Evolutionary conservation across 2,329 filamentous ascomycete genomes (phyloP), one percentile per base, ranked within the genome.

Genomic region (Fusarium dlaminii): DNA sequence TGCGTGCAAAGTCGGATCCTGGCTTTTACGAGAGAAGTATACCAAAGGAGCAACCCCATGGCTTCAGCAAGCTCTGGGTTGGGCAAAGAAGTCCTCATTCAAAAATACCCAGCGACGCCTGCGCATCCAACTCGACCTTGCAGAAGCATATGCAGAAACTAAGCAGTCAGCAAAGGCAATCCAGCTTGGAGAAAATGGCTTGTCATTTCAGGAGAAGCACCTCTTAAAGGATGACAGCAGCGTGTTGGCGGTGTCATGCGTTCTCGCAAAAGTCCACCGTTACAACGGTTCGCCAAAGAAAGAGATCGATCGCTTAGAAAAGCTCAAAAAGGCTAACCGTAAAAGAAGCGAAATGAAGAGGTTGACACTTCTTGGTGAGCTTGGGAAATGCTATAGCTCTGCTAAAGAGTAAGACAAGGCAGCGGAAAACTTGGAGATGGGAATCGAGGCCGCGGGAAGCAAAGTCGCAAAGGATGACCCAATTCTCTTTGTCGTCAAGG

Each of bases 381-480:
- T 56, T 20, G 27, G 59, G 22, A 62, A 18, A 13, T 62, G 37
- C 30, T 56, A 37, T 1, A 24, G 4, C n/a, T 30, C 8, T 5
- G 40, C 27, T 7, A 4, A 22, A 24, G 27, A 37, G 3, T 45
- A 37, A 1, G 13, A 18, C 0, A 56, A 62, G 32, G 49, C 49
- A 10, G 13, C 9, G 0, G 39, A 37, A 3, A 17, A 0, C 5
- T 24, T 45, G 1, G 18, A 30, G 4, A 20, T 18, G 5, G 24
- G n/a, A 15, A 8, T 57, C 0, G 4, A 27, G 1, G 29, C 12
- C 0, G 20, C 22, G 2, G 22, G 7, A 37, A 12, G 13, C 4
- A 56, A 39, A 14, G 1, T 56, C 0, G 8, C 24, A 17, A 18
- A n/a, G 1, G 30, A 57, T 5, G 30, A 22, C 4, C 24, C 13